These are phyloP conservation scores for Fusarium sp. DNA, from an alignment of 2,329 filamentous ascomycete species.

Conservation along the genomic window DNA sequence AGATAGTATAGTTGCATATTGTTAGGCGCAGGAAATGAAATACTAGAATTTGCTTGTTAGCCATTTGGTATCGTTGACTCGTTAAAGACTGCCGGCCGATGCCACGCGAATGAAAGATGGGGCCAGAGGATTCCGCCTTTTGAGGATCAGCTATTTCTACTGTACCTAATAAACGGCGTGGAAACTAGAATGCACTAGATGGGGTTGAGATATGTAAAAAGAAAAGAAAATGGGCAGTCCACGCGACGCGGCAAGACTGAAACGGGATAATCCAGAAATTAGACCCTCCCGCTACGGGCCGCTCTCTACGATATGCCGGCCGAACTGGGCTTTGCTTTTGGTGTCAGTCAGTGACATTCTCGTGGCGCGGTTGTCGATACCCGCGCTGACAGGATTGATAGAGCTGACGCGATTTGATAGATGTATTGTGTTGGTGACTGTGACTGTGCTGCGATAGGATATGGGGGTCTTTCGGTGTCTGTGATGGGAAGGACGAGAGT, in stretches of 20 bases:
- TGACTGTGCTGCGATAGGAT: not conserved
- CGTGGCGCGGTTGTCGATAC: not conserved
- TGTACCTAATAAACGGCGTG: not conserved
- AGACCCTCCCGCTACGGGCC: conserved; percentile 19
- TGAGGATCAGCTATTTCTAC: not conserved
- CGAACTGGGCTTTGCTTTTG: not conserved
- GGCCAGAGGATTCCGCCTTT: not conserved
- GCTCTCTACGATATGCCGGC: conserved; percentile 3
- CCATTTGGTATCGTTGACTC: not conserved
- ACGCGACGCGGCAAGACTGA: not conserved
- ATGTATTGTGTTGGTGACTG: not conserved
- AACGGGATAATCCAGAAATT: conserved; percentile 5
- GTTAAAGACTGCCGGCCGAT: not conserved
- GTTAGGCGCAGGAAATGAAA: conserved; percentile 45
- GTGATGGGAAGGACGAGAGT: not conserved
- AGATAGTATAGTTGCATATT: conserved; percentile 43
- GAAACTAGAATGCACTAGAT: not conserved
- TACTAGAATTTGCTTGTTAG: conserved; percentile 28
- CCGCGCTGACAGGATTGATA: not conserved
- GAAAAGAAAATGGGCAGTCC: not conserved
- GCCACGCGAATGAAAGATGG: too few species aligned
- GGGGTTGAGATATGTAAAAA: not conserved
- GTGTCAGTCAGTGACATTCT: conserved; percentile 3
- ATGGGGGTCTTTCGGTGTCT: not conserved
- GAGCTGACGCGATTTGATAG: not conserved